Conservation (phyloP, 257 asterid genomes). For the Penstemon davidsonii region DNA sequence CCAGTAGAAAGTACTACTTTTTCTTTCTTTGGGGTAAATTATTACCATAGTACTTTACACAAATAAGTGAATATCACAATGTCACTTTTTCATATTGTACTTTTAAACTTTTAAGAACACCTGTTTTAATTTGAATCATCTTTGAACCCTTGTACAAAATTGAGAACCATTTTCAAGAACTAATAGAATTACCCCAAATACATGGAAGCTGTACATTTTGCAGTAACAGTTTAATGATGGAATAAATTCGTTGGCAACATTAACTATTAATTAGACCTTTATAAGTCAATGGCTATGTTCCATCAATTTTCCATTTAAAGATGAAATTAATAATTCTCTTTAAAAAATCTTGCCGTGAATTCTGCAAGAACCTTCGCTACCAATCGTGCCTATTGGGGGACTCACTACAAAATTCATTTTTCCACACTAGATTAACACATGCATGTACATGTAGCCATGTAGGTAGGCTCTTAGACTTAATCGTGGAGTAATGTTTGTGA, state of each 20-base stretch:
- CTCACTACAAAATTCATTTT: slow-evolving; percentile 13
- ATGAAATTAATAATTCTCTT: background rate
- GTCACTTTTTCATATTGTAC: slow-evolving; percentile 19
- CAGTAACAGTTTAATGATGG: slow-evolving; percentile 12
- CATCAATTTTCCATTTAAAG: slow-evolving; percentile 37
- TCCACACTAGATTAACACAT: slow-evolving; percentile 11
- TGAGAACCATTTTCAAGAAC: slow-evolving; percentile 20
- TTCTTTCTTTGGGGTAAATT: too few species aligned
- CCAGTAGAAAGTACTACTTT: background rate
- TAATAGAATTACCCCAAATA: background rate
- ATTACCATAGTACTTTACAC: too few species aligned
- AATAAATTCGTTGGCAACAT: slow-evolving; percentile 24
- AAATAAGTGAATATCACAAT: slow-evolving; percentile 7
- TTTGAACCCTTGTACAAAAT: slow-evolving; percentile 28
- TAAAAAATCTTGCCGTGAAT: slow-evolving; percentile 33
- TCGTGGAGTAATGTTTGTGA: too few species aligned
- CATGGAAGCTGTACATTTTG: background rate
- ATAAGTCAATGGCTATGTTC: slow-evolving; percentile 44
- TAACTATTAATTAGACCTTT: slow-evolving; percentile 33
- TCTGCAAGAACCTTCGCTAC: slow-evolving; percentile 47
- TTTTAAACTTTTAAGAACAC: background rate
- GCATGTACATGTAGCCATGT: background rate
- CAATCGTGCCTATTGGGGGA: slow-evolving; percentile 21
- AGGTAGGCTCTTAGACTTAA: background rate
- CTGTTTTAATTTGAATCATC: slow-evolving; percentile 13